Base-by-base conservation (phyloP, 352 stramenopile species). In the Globisporangium parvum region DNA sequence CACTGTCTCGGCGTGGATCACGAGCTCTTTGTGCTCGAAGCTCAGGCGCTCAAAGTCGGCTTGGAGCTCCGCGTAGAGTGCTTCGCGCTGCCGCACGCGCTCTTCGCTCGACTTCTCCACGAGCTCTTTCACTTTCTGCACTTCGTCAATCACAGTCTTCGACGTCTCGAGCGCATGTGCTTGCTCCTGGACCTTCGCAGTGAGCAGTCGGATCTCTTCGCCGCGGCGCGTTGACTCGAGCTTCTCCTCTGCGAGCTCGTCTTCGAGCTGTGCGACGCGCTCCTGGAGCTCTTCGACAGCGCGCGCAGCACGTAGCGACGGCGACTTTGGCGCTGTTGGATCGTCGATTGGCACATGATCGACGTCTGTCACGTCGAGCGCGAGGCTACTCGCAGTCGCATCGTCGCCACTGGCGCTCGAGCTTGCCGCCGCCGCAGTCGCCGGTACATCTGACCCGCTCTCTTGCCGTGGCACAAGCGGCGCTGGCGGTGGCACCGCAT, bases 11-110 rank as follows among this genome's bases (percentile, higher is more conserved):
- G 80, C 72, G 54, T 93, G 83, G 51, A 90, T 91, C 14, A 74
- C 59, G 28, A 93, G 70, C 59, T 93, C 83, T 63, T 93, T 79
- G 62, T 91, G 77, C 53, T 95, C 80, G 49, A 89, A 92, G 47
- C 73, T 84, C n/a, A 93, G 68, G 24, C 78, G 68, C 26, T 93
- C 82, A 24, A 87, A 88, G 28, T 92, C 80, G 17, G 71, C 67
- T 21, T 72, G 71, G 41, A 91, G 39, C 51, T 93, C 75, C 6
- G 65, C 63, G 49, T 74, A 78, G 18, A 80, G 55, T 12, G 70
- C 76, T 37, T 90, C 80, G 15, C 60, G 74, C 51, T 87, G 73
- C 17, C 79, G 75, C n/a, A 88, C 65, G 26, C 82, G 83, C 41
- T 91, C 77, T 24, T 92, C 77, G 14, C 88, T 57, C 2, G 72